Evolutionary conservation across 2,329 filamentous ascomycete species (phyloP).

Genomic region (Didymellaceae sp.): DNA sequence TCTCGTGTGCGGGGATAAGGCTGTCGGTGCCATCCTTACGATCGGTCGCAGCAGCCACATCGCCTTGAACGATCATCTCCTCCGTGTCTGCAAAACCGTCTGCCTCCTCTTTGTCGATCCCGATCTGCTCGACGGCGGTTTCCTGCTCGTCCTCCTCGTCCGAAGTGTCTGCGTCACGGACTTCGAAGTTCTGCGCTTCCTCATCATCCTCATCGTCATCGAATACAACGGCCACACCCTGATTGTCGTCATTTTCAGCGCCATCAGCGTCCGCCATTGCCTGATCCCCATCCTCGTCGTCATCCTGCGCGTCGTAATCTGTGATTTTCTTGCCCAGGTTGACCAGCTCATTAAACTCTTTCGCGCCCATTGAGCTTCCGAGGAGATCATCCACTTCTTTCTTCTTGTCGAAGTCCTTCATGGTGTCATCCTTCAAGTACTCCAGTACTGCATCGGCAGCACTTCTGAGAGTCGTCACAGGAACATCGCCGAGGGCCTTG

Average conservation of each 20-base stretch:
- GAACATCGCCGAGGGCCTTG: slow-evolving; percentile 87
- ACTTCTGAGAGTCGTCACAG: slow-evolving; percentile 88
- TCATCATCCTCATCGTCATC: slow-evolving; percentile 86
- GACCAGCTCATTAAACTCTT: slow-evolving; percentile 95
- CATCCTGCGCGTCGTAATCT: slow-evolving; percentile 95
- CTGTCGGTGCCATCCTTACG: slow-evolving; percentile 58
- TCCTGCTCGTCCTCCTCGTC: slow-evolving; percentile 75
- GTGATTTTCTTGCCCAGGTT: slow-evolving; percentile 99
- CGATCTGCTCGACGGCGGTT: slow-evolving; percentile 65
- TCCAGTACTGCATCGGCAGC: slow-evolving; percentile 92
- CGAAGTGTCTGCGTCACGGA: slow-evolving; percentile 82
- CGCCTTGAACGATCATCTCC: slow-evolving; percentile 83
- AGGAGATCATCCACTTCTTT: slow-evolving; percentile 94
- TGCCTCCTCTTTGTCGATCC: slow-evolving; percentile 57
- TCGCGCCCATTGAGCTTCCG: slow-evolving; percentile 79
- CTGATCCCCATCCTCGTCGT: slow-evolving; percentile 80
- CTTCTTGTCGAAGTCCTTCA: slow-evolving; percentile 99
- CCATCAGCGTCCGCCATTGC: slow-evolving; percentile 66
- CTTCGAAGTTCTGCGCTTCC: slow-evolving; percentile 79
- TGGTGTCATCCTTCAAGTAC: slow-evolving; percentile 88
- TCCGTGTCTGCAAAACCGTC: slow-evolving; percentile 65
- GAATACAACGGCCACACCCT: slow-evolving; percentile 97
- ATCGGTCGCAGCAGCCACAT: slow-evolving; percentile 51
- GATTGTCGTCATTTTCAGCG: slow-evolving; percentile 80
- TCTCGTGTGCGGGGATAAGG: slow-evolving; percentile 80